phyloP scores from a whole-genome alignment of 2,329 filamentous ascomycete genomes.

The Sclerotinia minor region DNA sequence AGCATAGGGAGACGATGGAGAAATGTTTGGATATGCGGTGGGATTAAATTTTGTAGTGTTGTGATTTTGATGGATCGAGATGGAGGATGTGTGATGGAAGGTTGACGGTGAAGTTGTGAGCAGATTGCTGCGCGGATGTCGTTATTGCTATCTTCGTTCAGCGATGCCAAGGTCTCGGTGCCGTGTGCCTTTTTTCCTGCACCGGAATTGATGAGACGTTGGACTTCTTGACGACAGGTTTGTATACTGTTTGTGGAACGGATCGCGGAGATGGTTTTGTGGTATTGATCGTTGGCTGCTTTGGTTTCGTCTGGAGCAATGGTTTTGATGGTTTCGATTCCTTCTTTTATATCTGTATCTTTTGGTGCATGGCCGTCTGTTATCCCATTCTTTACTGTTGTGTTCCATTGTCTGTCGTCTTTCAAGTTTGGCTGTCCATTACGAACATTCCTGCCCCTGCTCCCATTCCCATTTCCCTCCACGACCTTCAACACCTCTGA shows the following conservation, averaged over 20 bases:
- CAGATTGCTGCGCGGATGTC: constrained; percentile 52
- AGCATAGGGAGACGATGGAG: constrained; percentile 53
- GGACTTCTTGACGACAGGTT: constrained; percentile 41
- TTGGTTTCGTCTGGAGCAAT: constrained; percentile 48
- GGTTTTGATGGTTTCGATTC: constrained; percentile 44
- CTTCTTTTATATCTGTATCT: constrained; percentile 42
- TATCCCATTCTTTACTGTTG: constrained; percentile 39
- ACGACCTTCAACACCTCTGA: constrained; percentile 48
- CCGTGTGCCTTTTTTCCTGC: constrained; percentile 23
- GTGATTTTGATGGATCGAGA: constrained; percentile 50
- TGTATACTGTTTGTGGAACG: constrained; percentile 45
- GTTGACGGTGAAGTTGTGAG: constrained; percentile 49
- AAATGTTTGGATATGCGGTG: constrained; percentile 46
- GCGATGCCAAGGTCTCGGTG: constrained; percentile 8
- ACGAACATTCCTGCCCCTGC: not conserved
- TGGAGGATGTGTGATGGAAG: constrained; percentile 54
- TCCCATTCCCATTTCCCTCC: constrained; percentile 31
- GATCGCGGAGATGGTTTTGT: constrained; percentile 46
- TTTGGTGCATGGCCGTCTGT: constrained; percentile 45
- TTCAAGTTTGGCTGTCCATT: constrained; percentile 30
- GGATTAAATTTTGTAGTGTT: constrained; percentile 48
- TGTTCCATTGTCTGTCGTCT: not conserved
- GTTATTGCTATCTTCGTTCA: constrained; percentile 43
- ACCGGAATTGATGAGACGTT: not conserved
- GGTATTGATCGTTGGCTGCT: constrained; percentile 47